Conservation (phyloP, 2,329 filamentous ascomycete genomes). For the Aureobasidium zeae region DNA sequence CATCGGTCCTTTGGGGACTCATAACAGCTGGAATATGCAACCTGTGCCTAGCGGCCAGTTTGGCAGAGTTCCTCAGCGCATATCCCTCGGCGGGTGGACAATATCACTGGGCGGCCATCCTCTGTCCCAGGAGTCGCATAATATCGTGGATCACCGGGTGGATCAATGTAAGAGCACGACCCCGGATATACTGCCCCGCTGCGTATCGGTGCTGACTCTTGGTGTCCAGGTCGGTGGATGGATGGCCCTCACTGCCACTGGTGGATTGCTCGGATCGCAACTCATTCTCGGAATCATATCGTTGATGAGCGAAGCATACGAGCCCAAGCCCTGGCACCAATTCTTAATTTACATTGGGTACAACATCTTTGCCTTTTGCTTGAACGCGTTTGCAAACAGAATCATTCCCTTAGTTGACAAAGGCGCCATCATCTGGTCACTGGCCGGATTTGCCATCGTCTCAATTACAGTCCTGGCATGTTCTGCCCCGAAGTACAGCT, state of each 20-base stretch:
- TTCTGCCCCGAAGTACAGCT: constrained; percentile 55
- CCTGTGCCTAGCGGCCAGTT: constrained; percentile 56
- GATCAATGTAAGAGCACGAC: constrained; percentile 44
- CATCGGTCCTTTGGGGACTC: constrained; percentile 62
- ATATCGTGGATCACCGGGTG: constrained; percentile 64
- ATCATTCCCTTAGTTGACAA: constrained; percentile 58
- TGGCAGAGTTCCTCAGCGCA: constrained; percentile 57
- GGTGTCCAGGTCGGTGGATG: constrained; percentile 49
- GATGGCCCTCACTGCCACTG: constrained; percentile 60
- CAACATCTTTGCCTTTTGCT: constrained; percentile 49
- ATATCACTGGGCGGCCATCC: constrained; percentile 61
- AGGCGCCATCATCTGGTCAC: constrained; percentile 61
- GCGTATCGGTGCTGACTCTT: constrained; percentile 1
- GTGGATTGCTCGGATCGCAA: constrained; percentile 56
- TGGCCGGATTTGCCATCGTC: constrained; percentile 60
- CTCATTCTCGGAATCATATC: constrained; percentile 58
- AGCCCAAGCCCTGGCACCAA: constrained; percentile 56
- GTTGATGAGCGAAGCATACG: constrained; percentile 51
- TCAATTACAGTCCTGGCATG: constrained; percentile 60
- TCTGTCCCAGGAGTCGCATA: constrained; percentile 52
- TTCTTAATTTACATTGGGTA: constrained; percentile 64
- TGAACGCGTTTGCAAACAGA: constrained; percentile 57
- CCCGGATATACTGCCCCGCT: background rate
- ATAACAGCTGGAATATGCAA: constrained; percentile 55
- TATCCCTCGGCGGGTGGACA: constrained; percentile 41